Base-by-base conservation (phyloP, 371 early-diverging fungal species). In the Sporodiniella umbellata region DNA sequence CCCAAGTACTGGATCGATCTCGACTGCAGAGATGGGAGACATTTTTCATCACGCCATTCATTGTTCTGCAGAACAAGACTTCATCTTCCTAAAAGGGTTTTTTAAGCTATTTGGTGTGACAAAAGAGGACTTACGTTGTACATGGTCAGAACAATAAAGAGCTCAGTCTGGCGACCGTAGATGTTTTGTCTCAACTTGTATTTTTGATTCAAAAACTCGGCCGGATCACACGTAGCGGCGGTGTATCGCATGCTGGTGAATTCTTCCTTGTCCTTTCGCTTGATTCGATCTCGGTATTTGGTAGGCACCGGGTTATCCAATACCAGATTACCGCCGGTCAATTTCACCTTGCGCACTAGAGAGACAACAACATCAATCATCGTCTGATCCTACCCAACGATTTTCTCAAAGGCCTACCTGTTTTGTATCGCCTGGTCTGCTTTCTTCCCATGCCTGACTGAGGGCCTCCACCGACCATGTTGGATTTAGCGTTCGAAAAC, bases 81-180 rank as follows among this genome's bases (percentile, higher is more conserved):
- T 84, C 85, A 62, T 84, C 85, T 74, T 89, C 86, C 78, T 78
- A 62, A 48, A n/a, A 35, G 2, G n/a, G n/a, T 1, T 14, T 35
- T 5, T 11, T 35, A 6, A 35, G 7, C 2, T 14, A 1, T 14
- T 11, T 35, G 7, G 14, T 11, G 4, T 35, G 4, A 5, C 11
- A 4, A 1, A 8, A 35, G 15, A 1, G 11, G 4, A 11, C 70
- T 68, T 69, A 75, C 76, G 62, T 86, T 85, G 65, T 87, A 86
- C 85, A 87, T 84, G 48, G 87, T 87, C 44, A 87, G 64, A 25
- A 85, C 89, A 35, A 81, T 75, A 42, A 78, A 80, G 24, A 90
- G 57, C 56, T 88, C 88, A 0, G 88, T 88, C 54, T 76, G 70
- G 50, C 88, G 70, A 8, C 60, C 63, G 28, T 66, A 28, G n/a